Conservation (phyloP, 176 grass and related monocot genomes). For the Saccharum officinarum region DNA sequence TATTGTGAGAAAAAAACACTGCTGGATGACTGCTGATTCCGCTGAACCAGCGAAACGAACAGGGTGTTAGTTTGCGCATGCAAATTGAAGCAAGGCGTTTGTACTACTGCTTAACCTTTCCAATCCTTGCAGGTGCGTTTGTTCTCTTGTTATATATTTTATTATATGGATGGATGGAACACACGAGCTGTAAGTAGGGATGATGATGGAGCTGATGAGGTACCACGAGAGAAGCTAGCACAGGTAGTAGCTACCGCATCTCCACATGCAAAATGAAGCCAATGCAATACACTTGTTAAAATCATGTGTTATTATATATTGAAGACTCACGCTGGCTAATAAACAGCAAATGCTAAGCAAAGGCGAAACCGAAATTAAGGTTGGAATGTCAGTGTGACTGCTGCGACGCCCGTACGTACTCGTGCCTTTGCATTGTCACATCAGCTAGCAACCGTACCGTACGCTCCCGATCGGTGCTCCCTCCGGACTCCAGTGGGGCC, state of each 20-base stretch:
- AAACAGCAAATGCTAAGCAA: not conserved
- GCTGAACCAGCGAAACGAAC: no score
- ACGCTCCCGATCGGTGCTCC: not conserved
- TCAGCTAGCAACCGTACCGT: not conserved
- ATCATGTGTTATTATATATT: not conserved
- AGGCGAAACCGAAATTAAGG: not conserved
- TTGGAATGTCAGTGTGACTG: slow-evolving; percentile 12
- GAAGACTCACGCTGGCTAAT: no score
- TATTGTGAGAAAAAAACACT: no score
- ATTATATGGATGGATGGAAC: not conserved
- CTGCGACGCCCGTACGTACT: not conserved
- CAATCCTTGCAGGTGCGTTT: not conserved
- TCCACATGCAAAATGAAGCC: not conserved
- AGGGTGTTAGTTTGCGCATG: no score
- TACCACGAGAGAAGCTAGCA: no score
- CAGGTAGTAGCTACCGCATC: no score
- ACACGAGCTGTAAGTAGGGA: not conserved
- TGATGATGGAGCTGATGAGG: not conserved
- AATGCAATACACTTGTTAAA: not conserved
- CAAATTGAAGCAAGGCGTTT: no score
- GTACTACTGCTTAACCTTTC: not conserved
- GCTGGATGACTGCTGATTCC: no score
- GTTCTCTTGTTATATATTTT: not conserved
- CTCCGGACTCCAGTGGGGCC: not conserved
- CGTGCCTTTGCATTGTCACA: not conserved